Evolutionary conservation across 352 stramenopile genomes (phyloP).

Genomic region (Phytophthora fragariaefolia): DNA sequence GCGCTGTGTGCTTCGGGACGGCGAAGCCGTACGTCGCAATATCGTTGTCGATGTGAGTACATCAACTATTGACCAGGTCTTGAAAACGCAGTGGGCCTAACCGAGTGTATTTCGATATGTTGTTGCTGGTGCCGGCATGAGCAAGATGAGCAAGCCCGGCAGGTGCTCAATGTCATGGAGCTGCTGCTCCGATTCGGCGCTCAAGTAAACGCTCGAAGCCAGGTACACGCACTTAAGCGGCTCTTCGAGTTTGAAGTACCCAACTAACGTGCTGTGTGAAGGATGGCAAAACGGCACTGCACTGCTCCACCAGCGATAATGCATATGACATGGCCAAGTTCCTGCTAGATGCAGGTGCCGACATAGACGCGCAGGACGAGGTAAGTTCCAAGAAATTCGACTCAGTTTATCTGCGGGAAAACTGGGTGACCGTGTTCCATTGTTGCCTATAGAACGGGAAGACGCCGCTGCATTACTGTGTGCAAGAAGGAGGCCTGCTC

Average conservation of each 20-base stretch:
- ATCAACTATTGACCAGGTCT: neutral
- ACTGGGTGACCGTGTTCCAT: too few relatives aligned
- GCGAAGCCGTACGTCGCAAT: slow-evolving; percentile 26
- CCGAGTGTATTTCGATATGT: neutral
- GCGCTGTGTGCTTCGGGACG: slow-evolving; percentile 30
- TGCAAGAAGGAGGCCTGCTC: slow-evolving; percentile 32
- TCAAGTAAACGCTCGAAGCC: slow-evolving; percentile 17
- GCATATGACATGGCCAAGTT: slow-evolving; percentile 33
- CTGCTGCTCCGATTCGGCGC: slow-evolving; percentile 20
- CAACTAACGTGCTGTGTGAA: slow-evolving; percentile 2
- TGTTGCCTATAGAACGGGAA: slow-evolving; percentile 23
- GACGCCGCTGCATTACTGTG: slow-evolving; percentile 35
- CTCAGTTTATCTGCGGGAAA: neutral
- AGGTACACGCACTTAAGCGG: slow-evolving; percentile 14
- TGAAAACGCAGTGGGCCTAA: neutral
- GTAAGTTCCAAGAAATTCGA: slow-evolving; percentile 10
- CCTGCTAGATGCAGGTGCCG: slow-evolving; percentile 20
- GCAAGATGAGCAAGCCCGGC: slow-evolving; percentile 8
- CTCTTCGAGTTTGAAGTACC: neutral
- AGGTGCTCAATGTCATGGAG: slow-evolving; percentile 11
- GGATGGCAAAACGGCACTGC: slow-evolving; percentile 37
- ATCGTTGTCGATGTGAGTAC: slow-evolving; percentile 29
- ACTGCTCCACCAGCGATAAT: slow-evolving; percentile 31
- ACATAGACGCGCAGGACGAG: slow-evolving; percentile 21
- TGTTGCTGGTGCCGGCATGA: slow-evolving; percentile 30